phyloP scores from a whole-genome alignment of 768 basidiomycete species.

The Suillus ampliporus region DNA sequence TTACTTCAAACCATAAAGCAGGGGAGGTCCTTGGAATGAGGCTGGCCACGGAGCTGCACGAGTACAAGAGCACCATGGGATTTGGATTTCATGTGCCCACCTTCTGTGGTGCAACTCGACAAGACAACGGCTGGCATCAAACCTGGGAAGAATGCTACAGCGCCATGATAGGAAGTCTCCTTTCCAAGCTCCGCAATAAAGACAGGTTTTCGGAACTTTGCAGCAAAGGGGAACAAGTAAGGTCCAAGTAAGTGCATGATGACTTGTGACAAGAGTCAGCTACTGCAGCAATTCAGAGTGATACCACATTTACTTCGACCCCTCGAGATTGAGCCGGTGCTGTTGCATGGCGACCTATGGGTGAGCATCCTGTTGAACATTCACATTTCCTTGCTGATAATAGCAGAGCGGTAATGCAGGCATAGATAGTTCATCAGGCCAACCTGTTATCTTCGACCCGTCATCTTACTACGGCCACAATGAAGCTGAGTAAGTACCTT shows the following conservation, averaged over 20 bases:
- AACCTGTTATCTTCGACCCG: slow-evolving; percentile 79
- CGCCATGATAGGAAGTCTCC: slow-evolving; percentile 62
- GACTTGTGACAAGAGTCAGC: background rate
- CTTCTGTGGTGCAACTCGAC: slow-evolving; percentile 74
- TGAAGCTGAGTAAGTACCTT: slow-evolving; percentile 71
- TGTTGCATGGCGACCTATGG: slow-evolving; percentile 85
- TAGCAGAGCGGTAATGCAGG: slow-evolving; percentile 77
- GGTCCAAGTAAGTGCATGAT: slow-evolving; percentile 46
- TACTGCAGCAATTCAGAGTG: slow-evolving; percentile 50
- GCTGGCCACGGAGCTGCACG: slow-evolving; percentile 71
- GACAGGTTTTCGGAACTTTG: slow-evolving; percentile 53
- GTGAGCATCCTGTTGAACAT: slow-evolving; percentile 39
- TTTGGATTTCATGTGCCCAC: slow-evolving; percentile 80
- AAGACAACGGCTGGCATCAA: slow-evolving; percentile 74
- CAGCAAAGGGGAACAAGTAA: slow-evolving; percentile 55
- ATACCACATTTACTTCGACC: slow-evolving; percentile 70
- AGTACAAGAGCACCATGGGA: slow-evolving; percentile 53
- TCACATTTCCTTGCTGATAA: slow-evolving; percentile 8
- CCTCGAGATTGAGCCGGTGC: slow-evolving; percentile 64
- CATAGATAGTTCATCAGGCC: slow-evolving; percentile 52
- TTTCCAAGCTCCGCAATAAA: slow-evolving; percentile 49
- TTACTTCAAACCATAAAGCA: slow-evolving; percentile 45
- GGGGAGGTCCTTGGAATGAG: slow-evolving; percentile 61
- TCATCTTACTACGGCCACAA: slow-evolving; percentile 82
- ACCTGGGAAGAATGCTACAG: slow-evolving; percentile 75